Percentiles rank a stretch among this genome's conserved stretches.
Evolutionary conservation across 2,329 filamentous ascomycete species (phyloP).

Genomic region (Penicillium oxalicum): DNA sequence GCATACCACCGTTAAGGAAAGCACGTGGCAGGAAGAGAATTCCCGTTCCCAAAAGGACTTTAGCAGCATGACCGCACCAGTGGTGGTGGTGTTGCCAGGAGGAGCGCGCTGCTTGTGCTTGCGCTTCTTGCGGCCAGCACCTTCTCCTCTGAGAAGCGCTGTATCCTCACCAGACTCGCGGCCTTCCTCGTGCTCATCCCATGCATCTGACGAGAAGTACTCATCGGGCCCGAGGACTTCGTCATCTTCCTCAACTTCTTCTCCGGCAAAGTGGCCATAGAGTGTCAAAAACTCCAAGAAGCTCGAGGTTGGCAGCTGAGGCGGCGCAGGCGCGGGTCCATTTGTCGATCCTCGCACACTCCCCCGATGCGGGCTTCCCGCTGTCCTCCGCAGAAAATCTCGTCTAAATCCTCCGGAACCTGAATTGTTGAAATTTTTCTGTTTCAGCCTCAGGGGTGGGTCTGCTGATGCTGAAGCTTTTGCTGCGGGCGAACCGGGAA

Average conservation of each 20-base stretch:
- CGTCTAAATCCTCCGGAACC: conserved; percentile 85
- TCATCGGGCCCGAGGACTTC: conserved; percentile 81
- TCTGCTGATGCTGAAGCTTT: conserved; percentile 75
- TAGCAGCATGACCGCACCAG: conserved; percentile 75
- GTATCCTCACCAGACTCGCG: conserved; percentile 84
- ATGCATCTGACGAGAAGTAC: conserved; percentile 78
- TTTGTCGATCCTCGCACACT: conserved; percentile 34
- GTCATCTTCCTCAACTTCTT: conserved; percentile 94
- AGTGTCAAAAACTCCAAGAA: conserved; percentile 94
- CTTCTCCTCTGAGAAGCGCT: conserved; percentile 63
- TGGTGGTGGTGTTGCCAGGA: conserved; percentile 69
- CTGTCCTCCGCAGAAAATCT: conserved; percentile 75
- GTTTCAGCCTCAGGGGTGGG: conserved; percentile 74
- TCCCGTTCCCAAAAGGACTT: conserved; percentile 96
- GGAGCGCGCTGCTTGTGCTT: conserved; percentile 69
- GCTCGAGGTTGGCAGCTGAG: conserved; percentile 74
- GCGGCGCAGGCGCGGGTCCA: conserved; percentile 38
- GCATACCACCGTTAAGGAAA: conserved; percentile 93
- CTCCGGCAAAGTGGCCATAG: conserved; percentile 95
- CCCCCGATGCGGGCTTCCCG: conserved; percentile 55
- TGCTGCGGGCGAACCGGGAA: conserved; percentile 63
- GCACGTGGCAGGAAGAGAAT: conserved; percentile 89
- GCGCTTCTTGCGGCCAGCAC: conserved; percentile 65
- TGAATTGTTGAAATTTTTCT: conserved; percentile 86
- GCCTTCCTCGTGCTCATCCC: conserved; percentile 51